phyloP scores from a whole-genome alignment of 75 land plant species.

The Selaginella moellendorffii region DNA sequence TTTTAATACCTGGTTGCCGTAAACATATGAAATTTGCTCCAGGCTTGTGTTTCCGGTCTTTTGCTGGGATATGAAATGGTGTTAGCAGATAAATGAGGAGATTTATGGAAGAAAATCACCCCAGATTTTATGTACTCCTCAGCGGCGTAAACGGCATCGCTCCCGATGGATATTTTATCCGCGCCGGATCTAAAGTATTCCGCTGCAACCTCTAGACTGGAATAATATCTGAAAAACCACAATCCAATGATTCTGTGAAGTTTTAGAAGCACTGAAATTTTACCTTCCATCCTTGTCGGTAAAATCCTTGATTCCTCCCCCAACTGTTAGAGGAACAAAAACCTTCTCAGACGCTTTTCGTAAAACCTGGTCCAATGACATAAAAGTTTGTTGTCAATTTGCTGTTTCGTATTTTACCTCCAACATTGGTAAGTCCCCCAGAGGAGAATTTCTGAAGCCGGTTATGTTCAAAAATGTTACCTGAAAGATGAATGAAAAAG shows the following conservation, averaged over 20 bases:
- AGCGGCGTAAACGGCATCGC: constrained; percentile 8
- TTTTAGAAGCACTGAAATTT: not conserved
- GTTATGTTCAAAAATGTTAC: constrained; percentile 92
- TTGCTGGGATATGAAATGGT: constrained; percentile 31
- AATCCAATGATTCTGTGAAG: not conserved
- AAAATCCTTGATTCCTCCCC: constrained; percentile 96
- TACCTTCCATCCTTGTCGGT: constrained; percentile 91
- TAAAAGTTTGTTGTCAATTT: not conserved
- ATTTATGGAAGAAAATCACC: no score
- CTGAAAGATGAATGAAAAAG: constrained; percentile 27
- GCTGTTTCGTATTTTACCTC: constrained; percentile 36
- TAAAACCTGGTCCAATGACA: constrained; percentile 40
- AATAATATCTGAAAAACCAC: not conserved
- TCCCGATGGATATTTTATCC: constrained; percentile 5
- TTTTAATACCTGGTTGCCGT: constrained; percentile 80
- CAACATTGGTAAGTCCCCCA: constrained; percentile 95
- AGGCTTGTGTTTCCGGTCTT: constrained; percentile 88
- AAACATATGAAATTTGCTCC: constrained; percentile 88
- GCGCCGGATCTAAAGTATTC: constrained; percentile 8
- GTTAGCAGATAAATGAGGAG: not conserved
- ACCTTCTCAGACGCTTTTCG: constrained; percentile 77
- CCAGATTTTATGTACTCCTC: constrained; percentile 1
- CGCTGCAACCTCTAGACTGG: constrained; percentile 6
- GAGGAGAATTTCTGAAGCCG: constrained; percentile 89
- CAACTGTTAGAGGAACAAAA: constrained; percentile 96